These are phyloP conservation scores for Hura crepitans DNA, from an alignment of 441 rosid species.

Conservation along the genomic window DNA sequence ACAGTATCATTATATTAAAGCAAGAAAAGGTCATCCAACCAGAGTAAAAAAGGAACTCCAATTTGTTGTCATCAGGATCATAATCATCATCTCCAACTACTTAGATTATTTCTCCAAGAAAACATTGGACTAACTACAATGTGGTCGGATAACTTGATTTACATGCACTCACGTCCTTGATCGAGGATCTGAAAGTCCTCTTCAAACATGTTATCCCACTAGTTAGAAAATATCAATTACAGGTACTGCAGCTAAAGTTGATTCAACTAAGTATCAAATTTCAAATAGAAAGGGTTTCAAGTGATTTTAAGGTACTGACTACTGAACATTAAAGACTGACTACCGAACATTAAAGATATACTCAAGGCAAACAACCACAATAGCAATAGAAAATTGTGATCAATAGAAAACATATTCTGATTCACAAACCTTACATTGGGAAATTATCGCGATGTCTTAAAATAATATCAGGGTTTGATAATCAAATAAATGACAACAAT, in stretches of 20 bases:
- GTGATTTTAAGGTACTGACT: not conserved
- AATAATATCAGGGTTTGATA: not conserved
- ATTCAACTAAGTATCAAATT: slow-evolving; percentile 2
- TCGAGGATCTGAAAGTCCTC: not conserved
- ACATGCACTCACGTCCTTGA: not conserved
- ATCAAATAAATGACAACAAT: not conserved
- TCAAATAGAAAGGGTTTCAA: not conserved
- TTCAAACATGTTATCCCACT: not conserved
- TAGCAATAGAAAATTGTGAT: not conserved
- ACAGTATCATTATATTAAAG: not conserved
- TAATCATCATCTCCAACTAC: not conserved
- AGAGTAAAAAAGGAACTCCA: not conserved
- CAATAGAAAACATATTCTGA: not conserved
- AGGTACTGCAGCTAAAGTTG: not conserved
- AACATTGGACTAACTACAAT: not conserved
- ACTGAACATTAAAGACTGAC: not conserved
- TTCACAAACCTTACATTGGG: not conserved
- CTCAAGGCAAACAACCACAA: not conserved
- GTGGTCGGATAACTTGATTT: not conserved
- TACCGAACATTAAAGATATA: not conserved
- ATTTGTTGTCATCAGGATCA: not conserved
- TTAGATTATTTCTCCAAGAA: not conserved
- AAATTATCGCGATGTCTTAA: not conserved
- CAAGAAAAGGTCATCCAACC: not conserved
- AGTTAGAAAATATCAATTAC: not conserved